phyloP scores from a whole-genome alignment of 2,329 filamentous ascomycete species.

The Raffaelea albimanens region DNA sequence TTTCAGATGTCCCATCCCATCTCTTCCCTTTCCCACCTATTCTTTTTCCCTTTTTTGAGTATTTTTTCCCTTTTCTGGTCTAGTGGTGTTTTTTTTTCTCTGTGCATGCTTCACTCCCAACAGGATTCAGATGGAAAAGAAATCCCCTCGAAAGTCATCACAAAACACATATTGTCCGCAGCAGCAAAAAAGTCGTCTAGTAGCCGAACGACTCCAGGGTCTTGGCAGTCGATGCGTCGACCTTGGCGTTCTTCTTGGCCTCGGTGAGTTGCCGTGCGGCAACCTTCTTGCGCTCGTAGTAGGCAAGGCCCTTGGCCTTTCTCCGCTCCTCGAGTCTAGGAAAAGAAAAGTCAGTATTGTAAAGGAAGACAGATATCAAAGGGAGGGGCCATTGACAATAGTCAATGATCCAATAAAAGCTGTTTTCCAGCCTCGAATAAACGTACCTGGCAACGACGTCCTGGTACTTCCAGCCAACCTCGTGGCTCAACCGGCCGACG shows the following conservation, averaged over 20 bases:
- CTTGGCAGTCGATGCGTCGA: constrained; percentile 78
- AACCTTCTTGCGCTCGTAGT: constrained; percentile 99
- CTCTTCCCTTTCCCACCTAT: too few species aligned
- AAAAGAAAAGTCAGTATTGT: constrained; percentile 1
- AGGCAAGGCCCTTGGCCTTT: constrained; percentile 98
- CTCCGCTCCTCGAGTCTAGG: constrained; percentile 93
- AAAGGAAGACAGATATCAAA: not conserved
- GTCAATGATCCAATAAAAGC: not conserved
- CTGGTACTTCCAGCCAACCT: constrained; percentile 99
- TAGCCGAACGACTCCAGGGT: constrained; percentile 87
- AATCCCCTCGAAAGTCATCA: too few species aligned
- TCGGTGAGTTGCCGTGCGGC: constrained; percentile 82
- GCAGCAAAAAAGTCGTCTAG: constrained; percentile 42
- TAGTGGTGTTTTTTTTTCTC: not conserved
- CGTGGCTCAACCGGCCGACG: constrained; percentile 92
- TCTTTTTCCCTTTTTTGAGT: too few species aligned
- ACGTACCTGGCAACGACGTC: constrained; percentile 95
- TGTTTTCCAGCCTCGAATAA: not conserved
- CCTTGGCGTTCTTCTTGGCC: constrained; percentile 83
- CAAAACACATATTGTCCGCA: too few species aligned
- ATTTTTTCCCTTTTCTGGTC: too few species aligned
- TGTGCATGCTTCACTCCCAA: too few species aligned
- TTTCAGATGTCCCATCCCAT: too few species aligned
- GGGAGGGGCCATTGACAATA: not conserved
- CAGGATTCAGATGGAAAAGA: too few species aligned